Evolutionary conservation across 192 early-diverging fungal species (phyloP), one percentile per base, ranked within the genome.

Genomic region (Linnemannia schmuckeri): DNA sequence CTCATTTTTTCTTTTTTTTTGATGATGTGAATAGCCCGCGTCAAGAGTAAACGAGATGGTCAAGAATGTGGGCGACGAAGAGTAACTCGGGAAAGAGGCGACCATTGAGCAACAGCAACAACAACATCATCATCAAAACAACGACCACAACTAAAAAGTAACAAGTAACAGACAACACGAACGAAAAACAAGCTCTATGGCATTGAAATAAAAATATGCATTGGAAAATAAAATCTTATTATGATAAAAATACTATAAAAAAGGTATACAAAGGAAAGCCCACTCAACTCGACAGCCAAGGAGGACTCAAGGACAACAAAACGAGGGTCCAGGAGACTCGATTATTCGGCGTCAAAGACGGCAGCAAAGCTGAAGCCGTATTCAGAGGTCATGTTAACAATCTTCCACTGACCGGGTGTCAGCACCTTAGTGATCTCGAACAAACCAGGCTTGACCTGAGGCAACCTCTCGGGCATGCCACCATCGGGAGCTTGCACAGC

Each of bases 281-380:
- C 3, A 37, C 3, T 37, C 37, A 37, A n/a, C 20, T 33, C 18
- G 75, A 66, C 22, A 38, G 13, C 44, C 12, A 13, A 46, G 44
- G 44, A 46, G 44, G 3, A 46, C 44, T 46, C 37, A 2, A 24
- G 9, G 49, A 20, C 24, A 24, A 2, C 38, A 4, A 15, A n/a
- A 75, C 4, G 37, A 6, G 18, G 38, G 6, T 30, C 3, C 30
- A 33, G 33, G 61, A 33, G 27, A 33, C 9, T 41, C 76, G 37
- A 37, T 77, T 87, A 87, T 1, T 81, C 85, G 20, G 85, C 85
- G 40, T 87, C 85, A 75, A 87, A 87, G 72, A 87, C 76, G 72
- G 85, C 85, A 1, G 85, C 85, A 61, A 87, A 87, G 66, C 85
- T 87, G 76, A 87, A 87, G 15, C 70, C 85, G 72, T 87, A 87